Conservation (phyloP, 2,329 filamentous ascomycete species). For the Cercospora sesami region DNA sequence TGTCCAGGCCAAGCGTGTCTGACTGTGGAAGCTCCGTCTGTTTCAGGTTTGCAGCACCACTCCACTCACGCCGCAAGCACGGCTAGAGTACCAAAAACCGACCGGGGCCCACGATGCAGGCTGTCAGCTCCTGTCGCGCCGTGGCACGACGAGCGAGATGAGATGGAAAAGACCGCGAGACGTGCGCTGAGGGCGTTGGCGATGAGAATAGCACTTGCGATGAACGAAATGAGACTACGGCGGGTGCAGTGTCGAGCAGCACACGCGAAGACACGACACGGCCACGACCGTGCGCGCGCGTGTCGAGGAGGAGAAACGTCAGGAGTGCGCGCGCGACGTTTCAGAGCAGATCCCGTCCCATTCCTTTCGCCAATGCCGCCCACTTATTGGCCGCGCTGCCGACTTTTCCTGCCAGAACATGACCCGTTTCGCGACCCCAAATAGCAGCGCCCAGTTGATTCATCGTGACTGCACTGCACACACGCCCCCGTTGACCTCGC, state of each 20-base stretch:
- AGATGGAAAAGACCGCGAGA: neutral
- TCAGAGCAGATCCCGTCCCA: neutral
- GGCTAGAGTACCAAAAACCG: neutral
- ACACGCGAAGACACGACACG: neutral
- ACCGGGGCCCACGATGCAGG: neutral
- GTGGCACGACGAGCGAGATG: neutral
- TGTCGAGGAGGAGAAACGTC: neutral
- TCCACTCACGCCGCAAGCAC: neutral
- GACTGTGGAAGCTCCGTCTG: slow-evolving; percentile 2
- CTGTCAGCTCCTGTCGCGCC: neutral
- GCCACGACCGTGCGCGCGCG: neutral
- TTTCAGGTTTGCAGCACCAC: slow-evolving; percentile 6
- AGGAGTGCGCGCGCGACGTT: neutral
- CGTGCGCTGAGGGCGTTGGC: neutral
- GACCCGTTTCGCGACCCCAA: neutral
- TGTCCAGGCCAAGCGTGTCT: slow-evolving; percentile 5
- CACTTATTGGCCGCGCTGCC: neutral
- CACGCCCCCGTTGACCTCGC: neutral
- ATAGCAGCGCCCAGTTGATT: neutral
- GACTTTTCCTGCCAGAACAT: neutral
- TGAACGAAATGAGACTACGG: neutral
- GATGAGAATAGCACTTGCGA: neutral
- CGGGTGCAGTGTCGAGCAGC: neutral
- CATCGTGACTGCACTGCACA: neutral
- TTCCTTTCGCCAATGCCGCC: neutral